phyloP scores from a whole-genome alignment of 352 stramenopile genomes.

The Globisporangium middletonii region DNA sequence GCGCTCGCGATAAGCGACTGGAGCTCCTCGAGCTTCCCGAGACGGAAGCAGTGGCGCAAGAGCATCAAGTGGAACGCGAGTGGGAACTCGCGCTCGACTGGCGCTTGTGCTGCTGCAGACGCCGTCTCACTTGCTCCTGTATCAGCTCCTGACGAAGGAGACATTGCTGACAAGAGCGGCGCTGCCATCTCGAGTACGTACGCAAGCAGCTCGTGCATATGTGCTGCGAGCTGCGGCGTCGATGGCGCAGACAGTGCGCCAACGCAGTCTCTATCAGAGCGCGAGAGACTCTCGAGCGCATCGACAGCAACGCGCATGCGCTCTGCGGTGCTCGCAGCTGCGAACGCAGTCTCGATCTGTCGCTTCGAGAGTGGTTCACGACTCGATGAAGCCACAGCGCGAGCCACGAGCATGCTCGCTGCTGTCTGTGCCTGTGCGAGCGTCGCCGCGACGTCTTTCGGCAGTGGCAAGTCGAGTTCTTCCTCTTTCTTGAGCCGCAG shows the following conservation, averaged over 20 bases:
- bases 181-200: conserved; percentile 30
- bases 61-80: conserved; percentile 26
- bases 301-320: conserved; percentile 39
- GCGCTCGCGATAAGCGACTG: conserved; percentile 19
- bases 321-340: conserved; percentile 9
- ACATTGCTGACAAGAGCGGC: conserved; percentile 10
- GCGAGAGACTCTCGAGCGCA: conserved; percentile 19
- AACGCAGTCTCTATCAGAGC: conserved; percentile 3
- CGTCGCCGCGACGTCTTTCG: conserved; percentile 24
- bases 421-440: conserved; percentile 40
- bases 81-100: conserved; percentile 16
- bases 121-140: not conserved
- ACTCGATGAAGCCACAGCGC: conserved; percentile 17
- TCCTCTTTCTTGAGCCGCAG: conserved; percentile 60
- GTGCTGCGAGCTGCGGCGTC: not conserved
- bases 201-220: conserved; percentile 23
- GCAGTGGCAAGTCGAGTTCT: conserved; percentile 63
- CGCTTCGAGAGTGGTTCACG: conserved; percentile 21
- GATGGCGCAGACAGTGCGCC: conserved; percentile 7
- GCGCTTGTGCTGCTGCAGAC: not conserved
- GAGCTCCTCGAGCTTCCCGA: conserved; percentile 16
- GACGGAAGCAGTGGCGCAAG: conserved; percentile 22
- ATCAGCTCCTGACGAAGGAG: conserved; percentile 5
- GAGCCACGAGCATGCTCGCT: conserved; percentile 23
- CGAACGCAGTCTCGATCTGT: conserved; percentile 24